Evolutionary conservation across 177 flowering plant species (phyloP).

Genomic region (Vitis hybrid): DNA sequence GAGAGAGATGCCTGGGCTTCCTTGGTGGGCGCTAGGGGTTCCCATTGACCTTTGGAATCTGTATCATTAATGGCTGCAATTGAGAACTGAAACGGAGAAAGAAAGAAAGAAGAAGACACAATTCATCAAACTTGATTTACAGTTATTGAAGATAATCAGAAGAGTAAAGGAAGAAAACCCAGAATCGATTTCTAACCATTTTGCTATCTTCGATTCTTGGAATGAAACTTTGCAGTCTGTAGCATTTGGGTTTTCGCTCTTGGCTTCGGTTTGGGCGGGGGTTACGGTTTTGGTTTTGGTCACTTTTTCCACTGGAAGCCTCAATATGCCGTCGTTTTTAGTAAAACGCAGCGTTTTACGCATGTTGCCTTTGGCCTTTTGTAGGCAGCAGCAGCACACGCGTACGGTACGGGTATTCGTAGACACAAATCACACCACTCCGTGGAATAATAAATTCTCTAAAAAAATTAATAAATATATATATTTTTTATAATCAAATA

Average conservation of each 20-base stretch:
- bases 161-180: too few relatives aligned
- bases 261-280: neutral
- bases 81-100: constrained; percentile 65
- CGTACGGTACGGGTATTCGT: too few relatives aligned
- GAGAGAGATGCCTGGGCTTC: constrained; percentile 78
- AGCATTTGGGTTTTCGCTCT: neutral
- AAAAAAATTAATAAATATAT: too few relatives aligned
- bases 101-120: neutral
- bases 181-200: neutral
- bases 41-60: constrained; percentile 72
- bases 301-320: neutral
- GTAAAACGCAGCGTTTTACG: too few relatives aligned
- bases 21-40: constrained; percentile 90
- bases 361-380: too few relatives aligned
- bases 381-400: too few relatives aligned
- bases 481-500: too few relatives aligned
- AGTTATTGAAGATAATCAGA: too few relatives aligned
- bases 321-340: too few relatives aligned
- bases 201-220: neutral
- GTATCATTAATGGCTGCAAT: constrained; percentile 92
- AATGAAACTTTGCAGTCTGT: neutral
- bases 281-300: constrained; percentile 1
- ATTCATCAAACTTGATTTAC: neutral
- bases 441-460: too few relatives aligned
- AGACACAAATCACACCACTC: too few relatives aligned